A percentile compares a stretch with the other conserved stretches of the same genome.
Evolutionary conservation across 2,329 filamentous ascomycete genomes (phyloP).

Genomic region (Colletotrichum sp.): DNA sequence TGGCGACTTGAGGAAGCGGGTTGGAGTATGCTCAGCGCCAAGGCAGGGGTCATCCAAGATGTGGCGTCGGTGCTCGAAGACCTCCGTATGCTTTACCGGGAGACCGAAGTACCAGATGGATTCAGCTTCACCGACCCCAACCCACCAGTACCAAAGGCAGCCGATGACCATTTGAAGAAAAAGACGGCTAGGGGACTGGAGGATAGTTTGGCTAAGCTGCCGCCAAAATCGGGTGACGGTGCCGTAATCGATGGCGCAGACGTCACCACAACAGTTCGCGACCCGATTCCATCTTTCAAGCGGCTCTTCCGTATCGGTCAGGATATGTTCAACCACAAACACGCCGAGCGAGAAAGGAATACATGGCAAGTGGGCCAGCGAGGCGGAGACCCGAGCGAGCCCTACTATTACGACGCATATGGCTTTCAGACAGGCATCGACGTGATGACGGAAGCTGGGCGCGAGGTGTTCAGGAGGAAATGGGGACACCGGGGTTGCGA

Average conservation of each 20-base stretch:
- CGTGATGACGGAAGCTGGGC: conserved; percentile 50
- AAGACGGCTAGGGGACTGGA: background rate
- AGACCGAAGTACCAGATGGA: conserved; percentile 33
- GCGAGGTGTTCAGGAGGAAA: conserved; percentile 44
- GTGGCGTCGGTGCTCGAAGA: conserved; percentile 51
- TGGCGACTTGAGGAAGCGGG: conserved; percentile 49
- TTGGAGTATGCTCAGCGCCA: conserved; percentile 42
- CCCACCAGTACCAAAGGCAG: conserved; percentile 25
- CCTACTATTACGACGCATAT: conserved; percentile 53
- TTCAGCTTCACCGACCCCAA: conserved; percentile 42
- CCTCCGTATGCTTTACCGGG: conserved; percentile 50
- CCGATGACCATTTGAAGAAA: background rate
- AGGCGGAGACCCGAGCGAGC: conserved; percentile 54
- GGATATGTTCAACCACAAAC: conserved; percentile 48
- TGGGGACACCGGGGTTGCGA: conserved; percentile 54
- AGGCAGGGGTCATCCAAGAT: conserved; percentile 49
- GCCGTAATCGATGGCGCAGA: background rate
- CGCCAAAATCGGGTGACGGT: background rate
- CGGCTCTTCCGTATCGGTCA: conserved; percentile 25
- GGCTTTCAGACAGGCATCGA: conserved; percentile 49
- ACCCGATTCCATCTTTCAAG: conserved; percentile 8
- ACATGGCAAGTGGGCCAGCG: conserved; percentile 58
- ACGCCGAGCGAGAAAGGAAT: conserved; percentile 46
- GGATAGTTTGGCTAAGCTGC: background rate
- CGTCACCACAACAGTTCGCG: background rate